Base-by-base conservation (phyloP, 352 stramenopile genomes). In the Phytopythium aichiense region DNA sequence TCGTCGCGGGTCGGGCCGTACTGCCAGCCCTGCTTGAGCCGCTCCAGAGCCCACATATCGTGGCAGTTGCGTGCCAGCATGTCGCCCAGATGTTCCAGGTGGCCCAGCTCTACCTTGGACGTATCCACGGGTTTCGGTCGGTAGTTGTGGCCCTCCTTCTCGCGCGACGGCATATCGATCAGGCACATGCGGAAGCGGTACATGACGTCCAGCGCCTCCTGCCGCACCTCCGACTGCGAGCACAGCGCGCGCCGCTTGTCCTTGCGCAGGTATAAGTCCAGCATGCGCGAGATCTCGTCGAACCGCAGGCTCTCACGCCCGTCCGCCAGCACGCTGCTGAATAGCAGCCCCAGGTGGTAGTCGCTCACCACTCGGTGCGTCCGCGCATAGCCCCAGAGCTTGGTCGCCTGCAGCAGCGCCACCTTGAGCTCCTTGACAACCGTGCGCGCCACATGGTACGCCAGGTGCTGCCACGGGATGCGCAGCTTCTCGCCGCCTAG, bases 81-180 rank as follows among this genome's bases (percentile, higher is more conserved):
- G 57, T 93, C 82, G 1, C 75, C 81, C 51, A 93, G 67, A 60
- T 91, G 80, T 56, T 88, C 81, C 5, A 93, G 68, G 56, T 81
- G 81, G 0, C 85, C 79, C 22, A 95, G 62, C 42, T 91, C 84
- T n/a, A 95, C 73, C 20, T 61, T 68, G 37, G 67, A 80, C 28
- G 87, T 95, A 28, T 95, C 87, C 40, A 95, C 84, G 33, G 87
- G 87, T 66, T 95, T 94, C 13, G 87, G 87, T 1, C 78, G 72
- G 58, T 95, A 95, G 55, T 95, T 92, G 67, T 95, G 85, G 5
- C 87, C 87, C 67, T 95, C 87, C 40, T 94, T 93, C 60, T 95
- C 87, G 57, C 87, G 83, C 45, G 85, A 94, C 40, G 87, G 87
- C 87, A 95, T 95, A 56, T 94, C 87, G 22, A 94, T 95, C 15